Base-by-base conservation (phyloP, 2,329 filamentous ascomycete genomes). In the Cyphellophora europaea region DNA sequence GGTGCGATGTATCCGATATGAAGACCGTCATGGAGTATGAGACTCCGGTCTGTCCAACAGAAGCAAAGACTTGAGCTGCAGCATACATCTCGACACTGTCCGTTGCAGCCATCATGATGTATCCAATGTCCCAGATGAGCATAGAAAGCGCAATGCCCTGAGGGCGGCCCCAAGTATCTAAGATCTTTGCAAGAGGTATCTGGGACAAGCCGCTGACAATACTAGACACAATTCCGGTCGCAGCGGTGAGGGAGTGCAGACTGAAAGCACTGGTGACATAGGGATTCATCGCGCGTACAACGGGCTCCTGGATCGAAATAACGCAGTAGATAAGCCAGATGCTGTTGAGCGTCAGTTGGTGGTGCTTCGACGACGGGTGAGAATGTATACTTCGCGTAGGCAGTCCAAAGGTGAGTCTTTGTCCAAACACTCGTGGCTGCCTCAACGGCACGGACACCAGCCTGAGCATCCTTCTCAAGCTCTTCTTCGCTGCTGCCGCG, bases 131-230 rank as follows among this genome's bases (percentile, higher is more conserved):
- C 49, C 59, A 60, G 36, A 65, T 43, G 5, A 55, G 33, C 1
- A 69, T 47, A 48, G 66, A 66, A 16, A 71, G 16, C 3, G 60
- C 33, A 38, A 73, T 65, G 13, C 69, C 73, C 43, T 74, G 62
- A 2, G 72, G 62, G 12, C 76, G 69, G 14, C 73, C 76, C 65
- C 69, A 79, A 30, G 74, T 59, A 55, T 79, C 70, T 35, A 79
- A 58, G n/a, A 77, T 57, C 53, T 78, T 79, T 33, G 75, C 73
- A 16, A 72, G 58, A 1, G 73, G 68, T 11, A 79, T 59, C 49
- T 73, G 73, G 37, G 64, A 57, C 14, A 76, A 55, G 17, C 71
- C 75, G 17, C 64, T 66, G 27, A 79, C 66, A 19, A 77, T 55
- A 41, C 53, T 63, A 11, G 71, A 58, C 31, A 78, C 61, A 42